These are phyloP conservation scores for Grammothele lineata DNA, from an alignment of 768 basidiomycete genomes.

Conservation along the genomic window DNA sequence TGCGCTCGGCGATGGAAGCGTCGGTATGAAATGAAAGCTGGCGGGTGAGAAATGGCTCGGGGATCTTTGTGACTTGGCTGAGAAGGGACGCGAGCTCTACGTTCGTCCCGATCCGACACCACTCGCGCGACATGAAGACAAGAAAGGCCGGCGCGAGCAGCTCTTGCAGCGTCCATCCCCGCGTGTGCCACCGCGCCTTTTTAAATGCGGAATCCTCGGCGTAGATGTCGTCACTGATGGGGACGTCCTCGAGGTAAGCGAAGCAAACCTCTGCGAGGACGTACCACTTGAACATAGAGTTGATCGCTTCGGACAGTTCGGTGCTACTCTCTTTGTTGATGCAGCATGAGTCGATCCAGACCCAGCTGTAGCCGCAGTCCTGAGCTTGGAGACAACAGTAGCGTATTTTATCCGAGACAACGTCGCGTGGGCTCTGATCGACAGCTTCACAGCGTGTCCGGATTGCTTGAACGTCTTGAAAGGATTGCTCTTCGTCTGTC, in stretches of 20 bases:
- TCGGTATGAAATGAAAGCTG: not conserved
- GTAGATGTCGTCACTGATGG: not conserved
- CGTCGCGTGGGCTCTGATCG: not conserved
- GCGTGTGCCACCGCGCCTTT: not conserved
- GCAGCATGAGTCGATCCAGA: conserved; percentile 1
- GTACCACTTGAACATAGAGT: not conserved
- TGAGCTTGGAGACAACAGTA: not conserved
- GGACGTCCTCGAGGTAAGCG: not conserved
- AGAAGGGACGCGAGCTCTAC: not conserved
- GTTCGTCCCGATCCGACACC: not conserved
- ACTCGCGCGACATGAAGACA: not conserved
- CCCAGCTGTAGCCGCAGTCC: not conserved
- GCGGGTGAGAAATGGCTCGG: not conserved
- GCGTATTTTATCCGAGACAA: not conserved
- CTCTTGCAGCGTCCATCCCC: conserved; percentile 3
- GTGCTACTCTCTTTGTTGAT: not conserved
- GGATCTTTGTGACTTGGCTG: not conserved
- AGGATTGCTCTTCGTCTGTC: not conserved
- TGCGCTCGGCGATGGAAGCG: not conserved
- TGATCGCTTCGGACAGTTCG: not conserved
- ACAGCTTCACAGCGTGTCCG: not conserved
- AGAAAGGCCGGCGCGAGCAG: not conserved
- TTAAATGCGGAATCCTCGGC: not conserved
- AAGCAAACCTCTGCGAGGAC: not conserved
- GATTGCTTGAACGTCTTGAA: not conserved